Percentiles rank a stretch among this genome's conserved stretches.
These are phyloP conservation scores for Apiospora arundinis DNA, from an alignment of 2,329 filamentous ascomycete genomes.

Conservation along the genomic window DNA sequence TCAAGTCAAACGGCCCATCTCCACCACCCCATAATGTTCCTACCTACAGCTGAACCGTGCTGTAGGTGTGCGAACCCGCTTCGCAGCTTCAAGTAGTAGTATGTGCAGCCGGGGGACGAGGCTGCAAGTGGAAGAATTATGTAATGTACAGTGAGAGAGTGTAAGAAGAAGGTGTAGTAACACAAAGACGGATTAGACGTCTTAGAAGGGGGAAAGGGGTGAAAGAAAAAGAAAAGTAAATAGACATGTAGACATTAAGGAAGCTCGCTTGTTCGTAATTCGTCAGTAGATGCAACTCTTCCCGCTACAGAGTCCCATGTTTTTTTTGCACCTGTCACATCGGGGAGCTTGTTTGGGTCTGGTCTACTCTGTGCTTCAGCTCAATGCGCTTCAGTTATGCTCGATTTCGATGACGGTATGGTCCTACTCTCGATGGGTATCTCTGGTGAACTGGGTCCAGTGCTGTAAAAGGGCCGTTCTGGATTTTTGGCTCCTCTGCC, in stretches of 20 bases:
- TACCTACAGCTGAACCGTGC: not conserved
- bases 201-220: constrained; percentile 30
- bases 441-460: constrained; percentile 20
- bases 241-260: constrained; percentile 43
- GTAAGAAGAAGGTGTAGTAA: constrained; percentile 29
- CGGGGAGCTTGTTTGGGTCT: not conserved
- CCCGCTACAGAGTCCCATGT: constrained; percentile 4
- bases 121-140: constrained; percentile 29
- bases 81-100: constrained; percentile 1
- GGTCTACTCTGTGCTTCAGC: constrained; percentile 17
- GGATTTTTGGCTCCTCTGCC: not conserved
- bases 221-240: constrained; percentile 31
- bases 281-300: constrained; percentile 30
- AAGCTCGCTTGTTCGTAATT: constrained; percentile 36
- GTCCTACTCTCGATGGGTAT: constrained; percentile 25
- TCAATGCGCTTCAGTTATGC: constrained; percentile 4
- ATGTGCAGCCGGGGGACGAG: constrained; percentile 36
- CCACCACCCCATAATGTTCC: not conserved
- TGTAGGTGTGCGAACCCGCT: not conserved
- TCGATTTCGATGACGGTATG: constrained; percentile 18
- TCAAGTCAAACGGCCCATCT: constrained; percentile 4
- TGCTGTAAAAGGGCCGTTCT: not conserved
- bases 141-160: constrained; percentile 37
- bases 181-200: constrained; percentile 30
- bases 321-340: not conserved